Evolutionary conservation across 345 rosid genomes (phyloP).

Genomic region (Bruguiera parviflora): DNA sequence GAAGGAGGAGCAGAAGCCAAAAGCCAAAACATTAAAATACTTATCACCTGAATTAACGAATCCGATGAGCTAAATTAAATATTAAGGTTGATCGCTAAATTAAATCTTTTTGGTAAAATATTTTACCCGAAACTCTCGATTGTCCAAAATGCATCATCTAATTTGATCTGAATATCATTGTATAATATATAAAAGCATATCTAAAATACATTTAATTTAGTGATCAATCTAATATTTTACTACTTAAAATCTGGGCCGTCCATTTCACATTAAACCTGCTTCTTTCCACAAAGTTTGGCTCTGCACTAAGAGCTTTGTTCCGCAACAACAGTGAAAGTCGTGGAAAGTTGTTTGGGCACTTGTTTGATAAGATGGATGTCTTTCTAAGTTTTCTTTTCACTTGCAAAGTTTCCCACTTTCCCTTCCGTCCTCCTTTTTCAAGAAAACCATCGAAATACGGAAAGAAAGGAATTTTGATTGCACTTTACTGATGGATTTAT

Average conservation of each 20-base stretch:
- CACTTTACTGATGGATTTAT: conserved; percentile 17
- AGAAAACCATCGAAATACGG: neutral
- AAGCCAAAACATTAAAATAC: neutral
- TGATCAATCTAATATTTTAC: no score
- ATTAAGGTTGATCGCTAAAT: no score
- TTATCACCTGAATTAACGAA: no score
- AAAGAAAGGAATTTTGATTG: neutral
- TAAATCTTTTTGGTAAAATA: no score
- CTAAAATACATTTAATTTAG: neutral
- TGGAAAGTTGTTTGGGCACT: neutral
- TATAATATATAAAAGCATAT: neutral
- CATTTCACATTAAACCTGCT: no score
- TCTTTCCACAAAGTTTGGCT: neutral
- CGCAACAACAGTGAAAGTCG: neutral
- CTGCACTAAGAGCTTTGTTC: neutral
- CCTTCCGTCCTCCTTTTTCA: neutral
- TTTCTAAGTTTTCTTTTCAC: neutral
- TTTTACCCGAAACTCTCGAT: no score
- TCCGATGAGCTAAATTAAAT: no score
- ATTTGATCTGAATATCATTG: neutral
- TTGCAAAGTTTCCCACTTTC: neutral
- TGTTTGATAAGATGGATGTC: neutral
- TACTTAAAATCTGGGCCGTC: no score
- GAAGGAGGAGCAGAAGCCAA: neutral
- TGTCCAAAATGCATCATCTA: no score